A percentile compares a stretch with the other conserved stretches of the same genome.
These are phyloP conservation scores for Sporobolomyces roseus DNA, from an alignment of 768 basidiomycete genomes.

Conservation along the genomic window DNA sequence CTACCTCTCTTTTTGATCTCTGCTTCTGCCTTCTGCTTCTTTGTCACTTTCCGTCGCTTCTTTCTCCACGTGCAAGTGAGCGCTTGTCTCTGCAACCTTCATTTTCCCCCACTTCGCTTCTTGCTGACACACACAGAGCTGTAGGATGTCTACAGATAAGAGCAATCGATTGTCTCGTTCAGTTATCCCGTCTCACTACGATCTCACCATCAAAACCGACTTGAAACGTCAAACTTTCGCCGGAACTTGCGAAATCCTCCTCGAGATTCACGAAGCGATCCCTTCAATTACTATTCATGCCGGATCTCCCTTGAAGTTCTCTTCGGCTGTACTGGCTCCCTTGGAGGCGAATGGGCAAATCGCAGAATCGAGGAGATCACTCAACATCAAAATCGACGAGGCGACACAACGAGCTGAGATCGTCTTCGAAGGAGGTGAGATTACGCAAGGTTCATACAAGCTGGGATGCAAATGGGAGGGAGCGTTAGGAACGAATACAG, in stretches of 20 bases:
- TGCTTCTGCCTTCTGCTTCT: too few species aligned
- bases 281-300: conserved; percentile 8
- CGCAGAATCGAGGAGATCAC: background rate
- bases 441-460: background rate
- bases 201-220: too few species aligned
- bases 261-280: background rate
- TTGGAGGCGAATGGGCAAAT: background rate
- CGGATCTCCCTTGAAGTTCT: background rate
- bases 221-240: too few species aligned
- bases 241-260: conserved; percentile 55
- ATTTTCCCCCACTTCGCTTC: too few species aligned
- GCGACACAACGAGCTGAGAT: conserved; percentile 1
- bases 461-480: conserved; percentile 25
- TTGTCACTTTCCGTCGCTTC: too few species aligned
- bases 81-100: too few species aligned
- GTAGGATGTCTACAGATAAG: too few species aligned
- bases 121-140: too few species aligned
- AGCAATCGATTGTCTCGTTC: too few species aligned
- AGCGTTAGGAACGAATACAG: background rate
- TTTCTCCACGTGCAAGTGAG: too few species aligned
- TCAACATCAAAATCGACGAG: background rate
- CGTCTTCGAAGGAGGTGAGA: background rate
- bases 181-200: too few species aligned
- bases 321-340: background rate
- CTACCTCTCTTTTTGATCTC: too few species aligned